Percentiles rank a stretch among this genome's conserved stretches.
Evolutionary conservation across 2,329 filamentous ascomycete genomes (phyloP).

Genomic region (Monilinia vaccinii-corymbosi): DNA sequence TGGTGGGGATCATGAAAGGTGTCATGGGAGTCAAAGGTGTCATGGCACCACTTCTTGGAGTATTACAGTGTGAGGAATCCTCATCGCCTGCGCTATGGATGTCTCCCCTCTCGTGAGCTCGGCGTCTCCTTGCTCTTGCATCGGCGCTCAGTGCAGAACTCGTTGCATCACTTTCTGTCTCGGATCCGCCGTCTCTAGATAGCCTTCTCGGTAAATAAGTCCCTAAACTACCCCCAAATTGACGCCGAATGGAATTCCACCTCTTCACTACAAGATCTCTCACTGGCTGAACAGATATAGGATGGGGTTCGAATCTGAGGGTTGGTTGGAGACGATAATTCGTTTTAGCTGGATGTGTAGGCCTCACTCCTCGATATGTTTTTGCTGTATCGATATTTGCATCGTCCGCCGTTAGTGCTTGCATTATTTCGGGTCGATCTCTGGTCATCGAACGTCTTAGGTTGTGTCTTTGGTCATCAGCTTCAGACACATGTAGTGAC

Average conservation of each 20-base stretch:
- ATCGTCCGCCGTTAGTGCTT: neutral
- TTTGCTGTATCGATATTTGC: conserved; percentile 3
- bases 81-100: conserved; percentile 24
- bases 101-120: conserved; percentile 24
- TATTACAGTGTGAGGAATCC: conserved; percentile 18
- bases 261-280: conserved; percentile 25
- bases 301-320: conserved; percentile 25
- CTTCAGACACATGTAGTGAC: neutral
- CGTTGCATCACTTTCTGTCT: conserved; percentile 9
- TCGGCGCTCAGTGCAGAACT: conserved; percentile 16
- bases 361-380: conserved; percentile 3
- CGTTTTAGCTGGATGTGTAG: neutral
- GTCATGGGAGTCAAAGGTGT: conserved; percentile 6
- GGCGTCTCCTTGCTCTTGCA: conserved; percentile 18
- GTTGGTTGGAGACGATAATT: conserved; percentile 21
- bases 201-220: conserved; percentile 11
- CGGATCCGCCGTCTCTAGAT: conserved; percentile 12
- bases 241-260: conserved; percentile 22
- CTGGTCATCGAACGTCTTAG: neutral
- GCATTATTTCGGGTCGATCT: neutral
- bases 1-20: neutral
- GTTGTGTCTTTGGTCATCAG: neutral
- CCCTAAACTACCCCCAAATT: conserved; percentile 22
- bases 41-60: conserved; percentile 16
- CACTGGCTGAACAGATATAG: conserved; percentile 27